Percentiles rank a stretch among this genome's conserved stretches.
phyloP scores from a whole-genome alignment of 1,139 yeast species.

The Nakaseomyces nivariensis region DNA sequence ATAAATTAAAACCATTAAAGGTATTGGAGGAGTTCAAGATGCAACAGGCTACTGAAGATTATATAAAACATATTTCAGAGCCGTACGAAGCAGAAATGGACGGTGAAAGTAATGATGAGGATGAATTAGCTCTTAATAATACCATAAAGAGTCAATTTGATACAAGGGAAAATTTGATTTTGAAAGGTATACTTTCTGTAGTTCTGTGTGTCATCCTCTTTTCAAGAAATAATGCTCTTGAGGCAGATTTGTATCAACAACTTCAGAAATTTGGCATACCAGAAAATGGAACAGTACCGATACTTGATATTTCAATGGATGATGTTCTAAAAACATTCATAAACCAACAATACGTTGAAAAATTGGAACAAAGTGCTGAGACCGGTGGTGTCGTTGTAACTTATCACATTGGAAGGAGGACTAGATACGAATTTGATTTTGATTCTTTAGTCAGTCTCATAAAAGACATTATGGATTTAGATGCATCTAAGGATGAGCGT shows the following conservation, averaged over 20 bases:
- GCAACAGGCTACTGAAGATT: not conserved
- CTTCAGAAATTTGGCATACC: slow-evolving; percentile 24
- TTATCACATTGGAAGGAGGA: slow-evolving; percentile 24
- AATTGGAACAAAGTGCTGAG: slow-evolving; percentile 17
- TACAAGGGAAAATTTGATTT: slow-evolving; percentile 7
- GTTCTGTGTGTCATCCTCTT: slow-evolving; percentile 18
- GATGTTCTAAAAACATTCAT: slow-evolving; percentile 19
- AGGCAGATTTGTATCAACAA: slow-evolving; percentile 17
- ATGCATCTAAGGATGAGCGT: slow-evolving; percentile 10
- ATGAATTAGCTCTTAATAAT: slow-evolving; percentile 5
- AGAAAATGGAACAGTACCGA: slow-evolving; percentile 22
- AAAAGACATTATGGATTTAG: slow-evolving; percentile 16
- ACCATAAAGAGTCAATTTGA: not conserved
- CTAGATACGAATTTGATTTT: slow-evolving; percentile 21
- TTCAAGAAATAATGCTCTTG: slow-evolving; percentile 23
- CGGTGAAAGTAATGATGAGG: not conserved
- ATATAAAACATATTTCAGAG: not conserved
- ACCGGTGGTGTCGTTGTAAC: slow-evolving; percentile 14
- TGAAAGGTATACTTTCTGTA: slow-evolving; percentile 20
- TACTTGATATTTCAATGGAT: slow-evolving; percentile 15
- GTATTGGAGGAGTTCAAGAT: not conserved
- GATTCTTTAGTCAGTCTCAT: slow-evolving; percentile 17
- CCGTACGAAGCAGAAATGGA: not conserved
- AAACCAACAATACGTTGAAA: slow-evolving; percentile 18
- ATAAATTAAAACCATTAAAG: not conserved